These are phyloP conservation scores for Lecanosticta acicola DNA, from an alignment of 2,329 filamentous ascomycete genomes.

Conservation along the genomic window DNA sequence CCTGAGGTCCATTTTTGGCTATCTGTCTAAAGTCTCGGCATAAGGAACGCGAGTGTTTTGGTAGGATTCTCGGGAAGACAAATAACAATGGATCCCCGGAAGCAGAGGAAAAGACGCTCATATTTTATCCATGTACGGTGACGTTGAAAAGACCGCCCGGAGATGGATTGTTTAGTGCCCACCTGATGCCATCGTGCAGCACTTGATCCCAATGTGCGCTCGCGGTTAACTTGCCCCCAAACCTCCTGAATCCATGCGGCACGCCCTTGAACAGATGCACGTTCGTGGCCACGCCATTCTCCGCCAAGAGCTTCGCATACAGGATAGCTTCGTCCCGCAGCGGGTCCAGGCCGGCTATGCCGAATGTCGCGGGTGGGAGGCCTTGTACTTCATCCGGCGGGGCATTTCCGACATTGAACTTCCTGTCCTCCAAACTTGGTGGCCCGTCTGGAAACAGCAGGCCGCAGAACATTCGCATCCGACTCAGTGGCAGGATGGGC, in stretches of 20 bases:
- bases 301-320: slow-evolving; percentile 41
- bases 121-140: slow-evolving; percentile 1
- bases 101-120: no score
- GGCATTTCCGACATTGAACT: slow-evolving; percentile 39
- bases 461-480: slow-evolving; percentile 30
- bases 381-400: slow-evolving; percentile 34
- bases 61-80: no score
- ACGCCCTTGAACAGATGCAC: slow-evolving; percentile 48
- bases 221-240: slow-evolving; percentile 38
- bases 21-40: no score
- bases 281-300: slow-evolving; percentile 47
- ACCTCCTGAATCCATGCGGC: slow-evolving; percentile 50
- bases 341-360: slow-evolving; percentile 44
- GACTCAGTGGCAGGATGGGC: slow-evolving; percentile 43
- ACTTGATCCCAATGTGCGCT: slow-evolving; percentile 41
- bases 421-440: slow-evolving; percentile 30
- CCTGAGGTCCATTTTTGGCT: no score
- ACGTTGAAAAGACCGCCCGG: slow-evolving; percentile 10
- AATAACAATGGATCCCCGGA: no score
- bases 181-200: slow-evolving; percentile 41
- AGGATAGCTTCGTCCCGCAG: slow-evolving; percentile 48
- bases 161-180: slow-evolving; percentile 29
- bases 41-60: no score
- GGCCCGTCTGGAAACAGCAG: slow-evolving; percentile 4
- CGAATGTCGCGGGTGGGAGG: slow-evolving; percentile 43